These are phyloP conservation scores for Tuber aestivum DNA, from an alignment of 495 filamentous ascomycete species.

Conservation along the genomic window DNA sequence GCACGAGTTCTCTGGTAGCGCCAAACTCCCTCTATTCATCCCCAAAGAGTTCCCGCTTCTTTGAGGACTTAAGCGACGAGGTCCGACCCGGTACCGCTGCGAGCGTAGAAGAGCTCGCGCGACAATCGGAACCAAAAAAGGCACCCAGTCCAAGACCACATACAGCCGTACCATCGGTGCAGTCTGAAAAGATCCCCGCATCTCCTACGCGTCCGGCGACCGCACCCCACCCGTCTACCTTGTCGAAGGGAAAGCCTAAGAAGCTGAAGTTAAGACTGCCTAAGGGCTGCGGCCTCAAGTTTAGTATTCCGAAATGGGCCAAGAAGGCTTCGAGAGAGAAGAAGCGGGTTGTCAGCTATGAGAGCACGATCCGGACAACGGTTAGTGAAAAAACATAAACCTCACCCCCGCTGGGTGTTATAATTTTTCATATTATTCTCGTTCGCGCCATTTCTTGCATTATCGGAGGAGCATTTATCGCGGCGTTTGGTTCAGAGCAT, in stretches of 20 bases:
- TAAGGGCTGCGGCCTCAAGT: background rate
- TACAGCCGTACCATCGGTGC: background rate
- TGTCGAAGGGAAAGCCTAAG: background rate
- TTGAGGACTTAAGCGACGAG: constrained; percentile 23
- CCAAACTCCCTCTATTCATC: constrained; percentile 15
- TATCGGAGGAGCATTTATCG: background rate
- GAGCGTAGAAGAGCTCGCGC: constrained; percentile 11
- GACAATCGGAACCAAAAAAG: constrained; percentile 1
- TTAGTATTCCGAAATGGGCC: constrained; percentile 1
- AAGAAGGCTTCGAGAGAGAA: background rate
- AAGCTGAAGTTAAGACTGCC: background rate
- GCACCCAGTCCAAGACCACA: background rate
- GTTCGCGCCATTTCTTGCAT: background rate
- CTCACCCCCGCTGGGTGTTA: background rate
- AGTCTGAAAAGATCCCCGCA: background rate
- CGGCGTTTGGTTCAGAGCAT: background rate
- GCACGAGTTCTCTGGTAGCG: background rate
- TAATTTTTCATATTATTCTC: background rate
- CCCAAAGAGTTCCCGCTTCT: constrained; percentile 27
- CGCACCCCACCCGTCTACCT: background rate
- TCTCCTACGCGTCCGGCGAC: background rate
- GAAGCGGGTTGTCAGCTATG: background rate
- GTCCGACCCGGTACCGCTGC: constrained; percentile 16
- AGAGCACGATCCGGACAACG: background rate
- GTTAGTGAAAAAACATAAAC: background rate